Base-by-base conservation (phyloP, 2,329 filamentous ascomycete species). In the Colletotrichum phormii region DNA sequence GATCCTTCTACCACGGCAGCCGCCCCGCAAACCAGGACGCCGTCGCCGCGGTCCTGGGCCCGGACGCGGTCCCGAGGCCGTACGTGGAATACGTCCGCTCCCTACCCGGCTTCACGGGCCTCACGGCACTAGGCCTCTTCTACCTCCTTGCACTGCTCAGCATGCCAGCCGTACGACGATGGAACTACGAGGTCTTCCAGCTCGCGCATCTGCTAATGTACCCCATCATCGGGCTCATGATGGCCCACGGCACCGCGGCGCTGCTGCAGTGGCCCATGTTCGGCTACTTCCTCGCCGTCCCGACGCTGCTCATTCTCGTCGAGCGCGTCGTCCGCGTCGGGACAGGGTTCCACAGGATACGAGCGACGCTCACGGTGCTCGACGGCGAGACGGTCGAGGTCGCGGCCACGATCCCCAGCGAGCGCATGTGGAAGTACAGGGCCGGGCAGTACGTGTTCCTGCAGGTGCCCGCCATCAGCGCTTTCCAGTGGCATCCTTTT, bases 401-500 rank as follows among this genome's bases (percentile, higher is more conserved):
- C 29, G 86, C 84, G 0, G 84, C 84, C 4, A 81, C 84, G 4
- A 86, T 88, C 7, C 88, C 86, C 0, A 83, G 81, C 31, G 82
- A 84, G 64, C 80, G 85, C 1, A 79, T 87, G 3, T 89, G 86
- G 87, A 82, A 82, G 51, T 90, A 89, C 76, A 84, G 85, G 65
- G 88, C 88, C n/a, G 88, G 88, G 0, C 88, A 90, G 76, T 89
- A 90, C 70, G 83, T 90, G 15, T 86, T 90, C 58, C 80, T 90
- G 0, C 88, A 90, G 74, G 86, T 90, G 0, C 89, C 88, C 0
- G 74, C 81, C 35, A 78, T 90, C 26, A 89, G 87, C 49, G 80
- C 83, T 62, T 90, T 88, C 70, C 88, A 90, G 75, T 90, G 88
- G 88, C 88, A 90, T 68, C 89, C 88, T 0, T 90, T 90, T 75